Evolutionary conservation across 2,329 filamentous ascomycete species (phyloP), one percentile per base, ranked within the genome.

Genomic region (Madurella mycetomatis): DNA sequence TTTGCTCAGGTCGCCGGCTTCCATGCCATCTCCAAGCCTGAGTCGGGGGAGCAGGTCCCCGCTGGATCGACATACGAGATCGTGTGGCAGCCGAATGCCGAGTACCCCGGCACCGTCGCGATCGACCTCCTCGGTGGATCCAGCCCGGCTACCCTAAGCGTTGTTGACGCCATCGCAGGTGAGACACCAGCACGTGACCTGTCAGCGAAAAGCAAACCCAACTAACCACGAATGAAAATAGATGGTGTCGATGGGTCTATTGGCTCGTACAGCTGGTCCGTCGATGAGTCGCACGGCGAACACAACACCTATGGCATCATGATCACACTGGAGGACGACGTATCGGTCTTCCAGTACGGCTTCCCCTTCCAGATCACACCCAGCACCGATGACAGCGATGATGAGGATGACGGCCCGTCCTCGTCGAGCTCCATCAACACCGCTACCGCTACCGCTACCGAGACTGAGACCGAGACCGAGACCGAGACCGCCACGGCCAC

Each of bases 341-440:
- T 71, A 18, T 59, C 47, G 11, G 69, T 76, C 65, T 82, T 81
- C 76, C 82, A 86, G 76, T 85, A 79, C 76, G 83, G 80, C 53
- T 78, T 77, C 73, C 81, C 81, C 62, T 86, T 86, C 75, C 63
- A 72, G 65, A 82, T 83, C 64, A 65, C 66, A 4, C 25, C 25
- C 25, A 25, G 25, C 52, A 71, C 66, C 45, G 65, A 57, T 44
- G 63, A 60, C 60, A 39, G 65, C 67, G 48, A 66, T 63, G 39
- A 64, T 59, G 50, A 66, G 59, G 51, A 64, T 56, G 44, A 58
- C 47, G 40, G 56, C 57, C 44, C 45, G 48, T 53, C 57, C 53
- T 32, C 56, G 47, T 44, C 50, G 53, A 17, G 54, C 2, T 37
- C 59, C 53, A 55, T 67, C 56, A 57, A 59, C 49, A 58, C 57